Conservation (phyloP, 495 filamentous ascomycete genomes). For the Penicillium atrosanguineum region DNA sequence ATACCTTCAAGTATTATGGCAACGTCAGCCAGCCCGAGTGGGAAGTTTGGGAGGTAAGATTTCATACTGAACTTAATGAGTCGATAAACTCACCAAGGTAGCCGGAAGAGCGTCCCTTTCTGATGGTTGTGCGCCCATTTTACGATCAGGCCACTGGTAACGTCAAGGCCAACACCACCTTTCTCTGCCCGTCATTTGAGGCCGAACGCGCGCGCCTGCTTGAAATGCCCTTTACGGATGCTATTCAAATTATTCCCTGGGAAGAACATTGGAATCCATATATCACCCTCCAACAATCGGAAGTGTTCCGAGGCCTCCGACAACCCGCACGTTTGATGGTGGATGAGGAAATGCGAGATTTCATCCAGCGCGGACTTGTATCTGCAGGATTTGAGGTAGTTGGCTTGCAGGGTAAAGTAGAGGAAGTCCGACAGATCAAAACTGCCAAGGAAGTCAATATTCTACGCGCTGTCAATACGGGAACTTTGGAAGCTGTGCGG, state of each 20-base stretch:
- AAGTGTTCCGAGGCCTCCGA: conserved; percentile 18
- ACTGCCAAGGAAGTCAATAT: conserved; percentile 46
- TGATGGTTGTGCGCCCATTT: conserved; percentile 50
- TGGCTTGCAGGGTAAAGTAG: conserved; percentile 45
- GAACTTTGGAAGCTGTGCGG: conserved; percentile 53
- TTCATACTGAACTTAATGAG: background rate
- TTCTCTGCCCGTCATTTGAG: conserved; percentile 53
- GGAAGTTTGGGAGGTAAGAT: conserved; percentile 52
- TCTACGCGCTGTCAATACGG: conserved; percentile 55
- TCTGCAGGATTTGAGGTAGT: conserved; percentile 45
- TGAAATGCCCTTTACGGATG: conserved; percentile 45
- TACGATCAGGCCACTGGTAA: conserved; percentile 25
- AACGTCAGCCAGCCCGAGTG: conserved; percentile 55
- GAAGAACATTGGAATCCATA: conserved; percentile 61
- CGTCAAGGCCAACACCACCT: conserved; percentile 46
- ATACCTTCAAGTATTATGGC: conserved; percentile 56
- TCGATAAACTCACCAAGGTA: background rate
- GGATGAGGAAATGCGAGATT: conserved; percentile 58
- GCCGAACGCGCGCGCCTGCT: conserved; percentile 50
- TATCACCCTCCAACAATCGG: conserved; percentile 37
- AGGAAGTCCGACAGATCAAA: conserved; percentile 52
- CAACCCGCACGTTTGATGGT: conserved; percentile 45
- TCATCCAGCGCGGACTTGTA: conserved; percentile 49
- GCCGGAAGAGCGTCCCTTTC: conserved; percentile 56
- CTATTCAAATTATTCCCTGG: conserved; percentile 47